Conservation (phyloP, 73 alveolate species). For the Paramecium sexaurelia region DNA sequence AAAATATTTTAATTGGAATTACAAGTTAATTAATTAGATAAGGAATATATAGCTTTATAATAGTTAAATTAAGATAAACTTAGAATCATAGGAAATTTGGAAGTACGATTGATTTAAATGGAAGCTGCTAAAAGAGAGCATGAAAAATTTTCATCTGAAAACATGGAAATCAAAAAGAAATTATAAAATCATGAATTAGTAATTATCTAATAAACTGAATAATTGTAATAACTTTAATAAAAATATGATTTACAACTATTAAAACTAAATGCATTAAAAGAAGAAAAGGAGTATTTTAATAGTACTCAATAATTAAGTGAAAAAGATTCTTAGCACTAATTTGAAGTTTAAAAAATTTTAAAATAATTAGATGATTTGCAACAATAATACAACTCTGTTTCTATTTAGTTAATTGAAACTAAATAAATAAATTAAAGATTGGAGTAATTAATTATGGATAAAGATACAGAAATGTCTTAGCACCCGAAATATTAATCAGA, state of each 20-base stretch:
- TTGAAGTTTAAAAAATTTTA: background rate
- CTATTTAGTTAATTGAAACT: background rate
- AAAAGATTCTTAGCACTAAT: background rate
- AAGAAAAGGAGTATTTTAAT: background rate
- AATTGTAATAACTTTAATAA: background rate
- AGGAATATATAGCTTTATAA: background rate
- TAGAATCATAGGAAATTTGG: background rate
- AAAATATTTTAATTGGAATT: background rate
- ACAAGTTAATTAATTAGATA: background rate
- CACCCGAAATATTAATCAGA: background rate
- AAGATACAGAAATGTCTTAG: background rate
- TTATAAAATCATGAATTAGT: background rate
- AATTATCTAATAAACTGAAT: background rate
- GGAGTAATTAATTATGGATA: background rate
- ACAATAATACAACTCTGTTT: background rate
- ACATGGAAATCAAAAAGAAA: background rate
- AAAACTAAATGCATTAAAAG: background rate
- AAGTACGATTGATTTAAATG: background rate
- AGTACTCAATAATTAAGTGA: background rate
- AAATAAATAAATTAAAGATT: background rate
- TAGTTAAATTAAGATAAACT: background rate
- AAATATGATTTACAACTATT: background rate
- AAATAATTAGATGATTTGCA: background rate
- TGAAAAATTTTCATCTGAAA: background rate
- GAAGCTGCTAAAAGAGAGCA: conserved; percentile 2